phyloP scores from a whole-genome alignment of 805 yeast genomes.

The Metschnikowia hibisci region DNA sequence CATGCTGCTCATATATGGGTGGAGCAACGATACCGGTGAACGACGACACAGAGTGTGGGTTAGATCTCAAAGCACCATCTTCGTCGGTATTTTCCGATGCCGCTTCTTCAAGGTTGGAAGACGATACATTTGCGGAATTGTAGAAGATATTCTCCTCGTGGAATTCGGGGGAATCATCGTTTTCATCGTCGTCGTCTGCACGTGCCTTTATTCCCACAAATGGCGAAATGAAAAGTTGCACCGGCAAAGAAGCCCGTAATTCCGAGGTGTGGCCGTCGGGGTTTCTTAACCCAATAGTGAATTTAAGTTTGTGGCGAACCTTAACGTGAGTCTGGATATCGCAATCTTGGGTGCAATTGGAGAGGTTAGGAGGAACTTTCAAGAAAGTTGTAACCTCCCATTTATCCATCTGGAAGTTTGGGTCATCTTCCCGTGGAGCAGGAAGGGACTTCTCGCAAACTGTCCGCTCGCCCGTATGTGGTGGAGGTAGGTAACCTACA shows the following conservation, averaged over 20 bases:
- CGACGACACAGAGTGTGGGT: constrained; percentile 28
- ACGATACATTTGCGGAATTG: constrained; percentile 7
- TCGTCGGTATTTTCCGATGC: constrained; percentile 10
- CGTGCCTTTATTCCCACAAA: constrained; percentile 67
- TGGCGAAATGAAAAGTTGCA: constrained; percentile 72
- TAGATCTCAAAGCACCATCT: constrained; percentile 17
- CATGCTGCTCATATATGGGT: constrained; percentile 77
- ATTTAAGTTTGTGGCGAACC: constrained; percentile 84
- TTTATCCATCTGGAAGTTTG: constrained; percentile 43
- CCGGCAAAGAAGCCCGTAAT: constrained; percentile 84
- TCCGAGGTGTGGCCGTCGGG: constrained; percentile 94
- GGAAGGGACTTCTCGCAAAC: constrained; percentile 45
- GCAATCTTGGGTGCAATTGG: constrained; percentile 84
- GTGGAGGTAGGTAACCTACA: constrained; percentile 53
- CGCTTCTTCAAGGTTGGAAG: constrained; percentile 10
- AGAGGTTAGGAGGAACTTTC: constrained; percentile 66
- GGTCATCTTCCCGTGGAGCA: constrained; percentile 42
- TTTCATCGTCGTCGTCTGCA: constrained; percentile 22
- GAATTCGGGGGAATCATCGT: constrained; percentile 11
- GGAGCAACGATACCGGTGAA: constrained; percentile 63
- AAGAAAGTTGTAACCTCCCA: constrained; percentile 72
- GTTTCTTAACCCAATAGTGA: constrained; percentile 71
- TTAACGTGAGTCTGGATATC: constrained; percentile 64
- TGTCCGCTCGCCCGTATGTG: constrained; percentile 58
- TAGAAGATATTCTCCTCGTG: constrained; percentile 32